phyloP scores from a whole-genome alignment of 768 basidiomycete genomes.

The Xerocomellus intermedius region DNA sequence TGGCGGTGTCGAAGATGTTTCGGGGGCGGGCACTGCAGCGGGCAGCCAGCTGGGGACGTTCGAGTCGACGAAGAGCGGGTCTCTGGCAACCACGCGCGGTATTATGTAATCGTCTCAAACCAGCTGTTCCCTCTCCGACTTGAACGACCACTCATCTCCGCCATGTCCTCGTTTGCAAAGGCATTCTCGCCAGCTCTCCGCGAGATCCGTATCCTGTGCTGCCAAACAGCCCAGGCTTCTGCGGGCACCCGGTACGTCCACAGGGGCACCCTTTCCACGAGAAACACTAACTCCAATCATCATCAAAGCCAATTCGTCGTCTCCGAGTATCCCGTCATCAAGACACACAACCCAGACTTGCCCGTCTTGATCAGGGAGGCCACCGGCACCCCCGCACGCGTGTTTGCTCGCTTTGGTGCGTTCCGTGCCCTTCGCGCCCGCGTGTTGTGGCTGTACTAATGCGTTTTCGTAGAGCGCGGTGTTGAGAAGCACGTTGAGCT shows the following conservation, averaged over 20 bases:
- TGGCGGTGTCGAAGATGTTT: slow-evolving; percentile 19
- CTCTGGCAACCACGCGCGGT: slow-evolving; percentile 8
- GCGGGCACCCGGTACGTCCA: slow-evolving; percentile 69
- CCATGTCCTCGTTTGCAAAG: slow-evolving; percentile 65
- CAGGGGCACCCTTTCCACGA: slow-evolving; percentile 1
- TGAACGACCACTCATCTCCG: slow-evolving; percentile 25
- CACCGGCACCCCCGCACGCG: slow-evolving; percentile 72
- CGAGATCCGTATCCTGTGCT: slow-evolving; percentile 79
- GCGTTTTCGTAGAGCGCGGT: slow-evolving; percentile 57
- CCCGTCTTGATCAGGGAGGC: slow-evolving; percentile 83
- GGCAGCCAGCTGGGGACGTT: slow-evolving; percentile 15
- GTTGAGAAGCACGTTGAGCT: slow-evolving; percentile 79
- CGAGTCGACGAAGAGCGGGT: slow-evolving; percentile 18
- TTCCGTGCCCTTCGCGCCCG: slow-evolving; percentile 13
- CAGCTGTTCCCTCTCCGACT: not conserved
- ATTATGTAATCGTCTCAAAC: slow-evolving; percentile 28
- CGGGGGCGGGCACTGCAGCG: slow-evolving; percentile 13
- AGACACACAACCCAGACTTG: slow-evolving; percentile 84
- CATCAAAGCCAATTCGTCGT: slow-evolving; percentile 75
- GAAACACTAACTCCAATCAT: not conserved
- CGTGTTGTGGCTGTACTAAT: slow-evolving; percentile 17
- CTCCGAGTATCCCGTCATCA: slow-evolving; percentile 70
- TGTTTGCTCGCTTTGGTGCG: slow-evolving; percentile 86
- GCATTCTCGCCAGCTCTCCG: slow-evolving; percentile 75
- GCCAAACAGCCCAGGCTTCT: slow-evolving; percentile 73